A percentile compares a stretch with the other conserved stretches of the same genome.
Conservation (phyloP, 768 basidiomycete species). For the Rubroboletus satanas region DNA sequence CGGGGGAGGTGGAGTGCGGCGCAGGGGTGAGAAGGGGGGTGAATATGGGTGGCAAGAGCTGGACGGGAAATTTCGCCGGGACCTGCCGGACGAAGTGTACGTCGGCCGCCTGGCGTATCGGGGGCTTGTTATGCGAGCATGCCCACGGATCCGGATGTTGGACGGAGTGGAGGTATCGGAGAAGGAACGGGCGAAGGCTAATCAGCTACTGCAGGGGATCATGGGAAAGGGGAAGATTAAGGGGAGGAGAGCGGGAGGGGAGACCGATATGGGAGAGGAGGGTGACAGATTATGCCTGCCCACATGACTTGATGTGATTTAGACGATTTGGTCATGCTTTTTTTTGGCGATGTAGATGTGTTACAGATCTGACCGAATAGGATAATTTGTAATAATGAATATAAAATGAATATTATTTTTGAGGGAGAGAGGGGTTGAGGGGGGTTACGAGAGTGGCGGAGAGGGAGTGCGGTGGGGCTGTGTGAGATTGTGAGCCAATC, state of each 20-base stretch:
- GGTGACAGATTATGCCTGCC: constrained; percentile 32
- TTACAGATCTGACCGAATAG: constrained; percentile 13
- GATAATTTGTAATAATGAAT: constrained; percentile 3
- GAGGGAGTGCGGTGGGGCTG: constrained; percentile 17
- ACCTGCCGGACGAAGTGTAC: constrained; percentile 86
- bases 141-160: constrained; percentile 60
- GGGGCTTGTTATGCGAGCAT: constrained; percentile 79
- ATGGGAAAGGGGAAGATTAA: constrained; percentile 40
- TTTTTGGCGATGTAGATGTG: not conserved
- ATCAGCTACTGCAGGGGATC: constrained; percentile 58
- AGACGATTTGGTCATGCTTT: not conserved
- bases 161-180: constrained; percentile 83
- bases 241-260: constrained; percentile 20
- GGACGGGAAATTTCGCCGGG: constrained; percentile 83
- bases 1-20: constrained; percentile 16
- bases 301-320: constrained; percentile 26
- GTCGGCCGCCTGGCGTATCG: constrained; percentile 86
- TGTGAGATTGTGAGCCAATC: constrained; percentile 19
- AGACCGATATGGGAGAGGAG: constrained; percentile 13
- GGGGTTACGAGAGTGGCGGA: constrained; percentile 21
- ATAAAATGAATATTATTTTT: constrained; percentile 8
- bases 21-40: constrained; percentile 31
- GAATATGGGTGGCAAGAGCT: constrained; percentile 62
- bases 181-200: constrained; percentile 84
- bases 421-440: not conserved